Evolutionary conservation across 2,329 filamentous ascomycete genomes (phyloP), one percentile per base, ranked within the genome.

Genomic region (Pseudogymnoascus sp.): DNA sequence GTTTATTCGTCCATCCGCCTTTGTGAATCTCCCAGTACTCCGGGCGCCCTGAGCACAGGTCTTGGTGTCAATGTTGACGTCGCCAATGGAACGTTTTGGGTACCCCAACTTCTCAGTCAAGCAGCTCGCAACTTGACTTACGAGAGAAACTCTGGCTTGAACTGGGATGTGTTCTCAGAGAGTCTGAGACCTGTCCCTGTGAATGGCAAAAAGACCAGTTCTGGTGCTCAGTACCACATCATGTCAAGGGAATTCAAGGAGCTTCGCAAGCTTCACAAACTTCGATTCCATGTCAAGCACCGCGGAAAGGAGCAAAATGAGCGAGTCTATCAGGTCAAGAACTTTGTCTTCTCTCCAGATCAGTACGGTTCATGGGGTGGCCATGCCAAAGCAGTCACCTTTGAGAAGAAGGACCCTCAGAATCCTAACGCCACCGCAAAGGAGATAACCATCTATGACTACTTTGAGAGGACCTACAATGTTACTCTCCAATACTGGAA

Each of bases 1-100:
- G 88, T 92, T 4, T 97, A 96, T 69, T 86, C 91, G 8, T 92
- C 93, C 0, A 87, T 97, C 60, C 86, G 92, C 43, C 82, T 93
- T 21, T 88, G 88, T 55, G 81, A 90, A 65, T 55, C 28, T 21
- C 81, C 83, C 74, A 73, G 63, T 49, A 25, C 60, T 28, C 33
- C 9, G 61, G 3, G 45, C 33, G 60, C 61, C 3, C 7, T 49
- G 23, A 37, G 83, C 33, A 82, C 84, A 25, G 85, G 84, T 7
- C 80, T 97, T 5, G 85, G 89, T 0, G 78, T 99, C 72, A 97
- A 97, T 69, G 86, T 96, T 9, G 93, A 99, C 70, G 89, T 96
- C 31, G 88, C 93, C 63, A 96, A 97, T 71, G 90, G 91, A 0
- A 90, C 89, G 11, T 99, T 99, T 77, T 97, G 90, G 88, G 81